Evolutionary conservation across 805 yeast species (phyloP), one percentile per base, ranked within the genome.

Genomic region (Monosporozyma servazzii): DNA sequence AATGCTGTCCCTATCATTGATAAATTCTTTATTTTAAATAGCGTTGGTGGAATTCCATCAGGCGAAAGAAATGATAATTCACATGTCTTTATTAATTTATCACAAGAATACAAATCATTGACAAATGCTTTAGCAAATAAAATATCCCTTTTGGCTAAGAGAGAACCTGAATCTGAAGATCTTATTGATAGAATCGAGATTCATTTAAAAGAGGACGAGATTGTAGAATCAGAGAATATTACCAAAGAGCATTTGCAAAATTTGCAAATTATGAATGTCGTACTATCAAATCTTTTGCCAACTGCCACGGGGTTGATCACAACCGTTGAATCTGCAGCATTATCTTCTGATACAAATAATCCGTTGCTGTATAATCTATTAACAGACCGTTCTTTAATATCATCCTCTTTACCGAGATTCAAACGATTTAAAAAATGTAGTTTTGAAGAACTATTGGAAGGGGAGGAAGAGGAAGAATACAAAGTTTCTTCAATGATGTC

Each of bases 1-100:
- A 27, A 64, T 74, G n/a, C 72, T 82, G 0, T 53, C 21, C 58
- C 61, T 1, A 49, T 54, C 29, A 77, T 93, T 43, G 99, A 93
- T 56, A 93, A 93, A 58, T 69, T 91, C 29, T 78, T 91, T 7
- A 81, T 83, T 55, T 71, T 93, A 30, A 97, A 89, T 59, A 79
- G 82, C 1, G 64, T 77, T 18, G 99, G 99, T 1, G 99, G 99
- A 0, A 84, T 88, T 6, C 98, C 98, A 0, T 85, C 95, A 0
- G 71, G 81, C 23, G 96, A 88, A 62, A 75, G 98, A 53, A 78
- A 81, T 52, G 80, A 82, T 51, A 81, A 89, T 3, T 78, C 95
- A 17, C 99, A 93, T 66, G 95, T 93, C 1, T 84, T 85, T 53
- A 82, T 91, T 52, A 91, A 93, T 61, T 68, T 91, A 39, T 76